A percentile compares a stretch with the other conserved stretches of the same genome.
Evolutionary conservation across 768 basidiomycete genomes (phyloP).

Genomic region (Leucocoprinus birnbaumii): DNA sequence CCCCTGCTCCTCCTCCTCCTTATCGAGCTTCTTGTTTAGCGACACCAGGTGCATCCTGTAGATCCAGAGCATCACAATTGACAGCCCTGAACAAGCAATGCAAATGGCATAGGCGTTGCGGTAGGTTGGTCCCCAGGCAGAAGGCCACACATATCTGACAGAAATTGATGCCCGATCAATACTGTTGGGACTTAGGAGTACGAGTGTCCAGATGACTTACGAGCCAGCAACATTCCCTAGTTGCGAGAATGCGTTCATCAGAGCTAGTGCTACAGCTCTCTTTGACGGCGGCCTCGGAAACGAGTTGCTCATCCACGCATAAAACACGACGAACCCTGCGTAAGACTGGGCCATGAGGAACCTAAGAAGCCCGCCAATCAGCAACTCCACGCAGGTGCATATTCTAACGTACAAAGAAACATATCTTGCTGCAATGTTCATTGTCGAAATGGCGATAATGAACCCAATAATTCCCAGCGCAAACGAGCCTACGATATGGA

Average conservation of each 20-base stretch:
- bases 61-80: constrained; percentile 50
- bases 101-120: constrained; percentile 69
- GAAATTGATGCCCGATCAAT: no score
- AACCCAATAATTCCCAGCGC: constrained; percentile 70
- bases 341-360: constrained; percentile 82
- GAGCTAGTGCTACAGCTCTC: constrained; percentile 77
- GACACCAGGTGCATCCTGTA: constrained; percentile 39
- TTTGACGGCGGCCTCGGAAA: constrained; percentile 79
- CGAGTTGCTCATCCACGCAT: constrained; percentile 46
- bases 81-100: constrained; percentile 51
- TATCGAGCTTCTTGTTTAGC: constrained; percentile 36
- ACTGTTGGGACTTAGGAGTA: no score
- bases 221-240: constrained; percentile 84
- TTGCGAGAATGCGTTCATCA: constrained; percentile 79
- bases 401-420: constrained; percentile 52
- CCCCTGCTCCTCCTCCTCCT: constrained; percentile 38
- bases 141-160: constrained; percentile 63
- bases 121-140: constrained; percentile 66
- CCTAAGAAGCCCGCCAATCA: constrained; percentile 23
- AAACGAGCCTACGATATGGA: constrained; percentile 59
- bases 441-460: constrained; percentile 66
- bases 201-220: constrained; percentile 36
- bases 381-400: background rate
- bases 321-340: constrained; percentile 63
- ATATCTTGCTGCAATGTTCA: constrained; percentile 69